phyloP scores from a whole-genome alignment of 2,329 filamentous ascomycete genomes.

The Aspergillus ochraceus region DNA sequence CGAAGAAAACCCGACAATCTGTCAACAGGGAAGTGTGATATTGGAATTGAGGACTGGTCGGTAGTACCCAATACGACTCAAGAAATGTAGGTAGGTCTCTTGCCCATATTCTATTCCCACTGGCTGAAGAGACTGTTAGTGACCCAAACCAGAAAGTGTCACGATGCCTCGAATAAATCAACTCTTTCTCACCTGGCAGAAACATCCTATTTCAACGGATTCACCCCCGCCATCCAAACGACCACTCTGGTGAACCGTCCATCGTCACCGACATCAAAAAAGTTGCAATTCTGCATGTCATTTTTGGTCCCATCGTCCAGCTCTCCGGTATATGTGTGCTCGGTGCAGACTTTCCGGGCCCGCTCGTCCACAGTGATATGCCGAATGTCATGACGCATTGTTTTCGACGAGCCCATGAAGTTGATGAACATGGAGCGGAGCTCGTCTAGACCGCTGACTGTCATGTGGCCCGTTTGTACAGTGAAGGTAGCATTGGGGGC shows the following conservation, averaged over 20 bases:
- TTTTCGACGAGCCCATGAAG: neutral
- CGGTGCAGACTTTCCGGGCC: constrained; percentile 2
- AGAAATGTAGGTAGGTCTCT: too few relatives aligned
- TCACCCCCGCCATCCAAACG: constrained; percentile 10
- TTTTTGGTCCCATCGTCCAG: neutral
- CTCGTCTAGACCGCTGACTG: neutral
- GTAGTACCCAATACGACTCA: too few relatives aligned
- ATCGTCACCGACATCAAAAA: constrained; percentile 6
- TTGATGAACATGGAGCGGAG: neutral
- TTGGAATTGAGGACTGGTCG: too few relatives aligned
- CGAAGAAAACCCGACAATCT: too few relatives aligned
- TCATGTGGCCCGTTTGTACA: constrained; percentile 3
- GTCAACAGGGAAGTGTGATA: too few relatives aligned
- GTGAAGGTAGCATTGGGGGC: constrained; percentile 8
- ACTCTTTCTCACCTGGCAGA: too few relatives aligned
- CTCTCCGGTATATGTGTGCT: constrained; percentile 4
- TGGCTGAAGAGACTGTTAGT: too few relatives aligned
- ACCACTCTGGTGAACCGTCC: constrained; percentile 1
- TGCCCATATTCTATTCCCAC: too few relatives aligned
- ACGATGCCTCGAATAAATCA: too few relatives aligned
- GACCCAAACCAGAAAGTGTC: too few relatives aligned
- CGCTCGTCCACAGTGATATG: constrained; percentile 7
- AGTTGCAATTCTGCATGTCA: constrained; percentile 10
- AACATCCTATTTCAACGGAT: neutral
- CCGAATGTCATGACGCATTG: constrained; percentile 2